phyloP scores from a whole-genome alignment of 768 basidiomycete genomes.

The Macrolepiota albuminosa region DNA sequence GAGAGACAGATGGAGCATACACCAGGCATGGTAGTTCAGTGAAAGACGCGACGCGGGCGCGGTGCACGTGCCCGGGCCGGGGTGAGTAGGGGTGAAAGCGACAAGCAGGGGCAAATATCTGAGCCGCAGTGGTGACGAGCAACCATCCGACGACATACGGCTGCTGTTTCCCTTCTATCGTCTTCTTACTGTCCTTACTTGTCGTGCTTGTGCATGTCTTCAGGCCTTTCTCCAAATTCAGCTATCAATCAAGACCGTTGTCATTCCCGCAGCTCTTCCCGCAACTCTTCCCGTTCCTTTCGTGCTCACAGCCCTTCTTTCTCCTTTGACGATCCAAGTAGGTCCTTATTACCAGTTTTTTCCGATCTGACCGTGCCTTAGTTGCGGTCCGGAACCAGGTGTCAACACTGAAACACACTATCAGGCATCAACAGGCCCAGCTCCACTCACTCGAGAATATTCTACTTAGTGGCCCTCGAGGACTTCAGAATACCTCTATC shows the following conservation, averaged over 20 bases:
- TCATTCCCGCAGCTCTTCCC: conserved; percentile 39
- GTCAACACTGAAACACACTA: conserved; percentile 76
- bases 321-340: conserved; percentile 65
- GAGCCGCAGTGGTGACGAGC: background rate
- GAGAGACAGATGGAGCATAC: conserved; percentile 58
- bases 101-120: conserved; percentile 2
- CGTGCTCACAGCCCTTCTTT: conserved; percentile 54
- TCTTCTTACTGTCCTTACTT: conserved; percentile 12
- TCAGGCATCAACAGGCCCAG: conserved; percentile 82
- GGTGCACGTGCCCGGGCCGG: background rate
- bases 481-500: conserved; percentile 32
- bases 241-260: conserved; percentile 27
- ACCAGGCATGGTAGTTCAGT: conserved; percentile 15
- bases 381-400: conserved; percentile 77
- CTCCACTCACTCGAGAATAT: conserved; percentile 64
- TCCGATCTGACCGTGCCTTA: conserved; percentile 25
- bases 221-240: conserved; percentile 28
- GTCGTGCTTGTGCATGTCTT: conserved; percentile 27
- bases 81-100: background rate
- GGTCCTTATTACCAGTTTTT: conserved; percentile 19
- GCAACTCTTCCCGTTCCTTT: conserved; percentile 38
- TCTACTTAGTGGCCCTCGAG: conserved; percentile 63
- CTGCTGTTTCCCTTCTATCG: conserved; percentile 1
- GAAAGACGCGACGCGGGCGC: background rate
- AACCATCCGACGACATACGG: background rate